These are phyloP conservation scores for Amanita pseudoporphyria DNA, from an alignment of 768 basidiomycete species.

Conservation along the genomic window DNA sequence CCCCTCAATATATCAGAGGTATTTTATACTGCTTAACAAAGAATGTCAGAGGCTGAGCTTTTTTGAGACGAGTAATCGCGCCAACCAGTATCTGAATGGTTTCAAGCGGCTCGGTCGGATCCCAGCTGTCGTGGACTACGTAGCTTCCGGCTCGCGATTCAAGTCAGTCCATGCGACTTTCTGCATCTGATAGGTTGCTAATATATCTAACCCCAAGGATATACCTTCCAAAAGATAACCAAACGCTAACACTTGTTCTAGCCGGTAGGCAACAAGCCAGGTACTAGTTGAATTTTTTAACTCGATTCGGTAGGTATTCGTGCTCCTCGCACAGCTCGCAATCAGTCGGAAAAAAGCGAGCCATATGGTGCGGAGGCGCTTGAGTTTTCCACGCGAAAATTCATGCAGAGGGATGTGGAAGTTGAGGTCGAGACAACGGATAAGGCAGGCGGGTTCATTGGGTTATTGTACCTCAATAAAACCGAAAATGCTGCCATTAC, in stretches of 20 bases:
- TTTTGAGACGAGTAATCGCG: slow-evolving; percentile 54
- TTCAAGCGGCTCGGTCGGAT: slow-evolving; percentile 87
- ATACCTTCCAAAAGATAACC: slow-evolving; percentile 83
- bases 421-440: slow-evolving; percentile 85
- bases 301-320: slow-evolving; percentile 58
- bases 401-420: slow-evolving; percentile 94
- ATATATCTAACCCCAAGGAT: slow-evolving; percentile 37
- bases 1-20: slow-evolving; percentile 93
- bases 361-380: slow-evolving; percentile 79
- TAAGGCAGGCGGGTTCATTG: slow-evolving; percentile 95
- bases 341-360: slow-evolving; percentile 74
- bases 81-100: slow-evolving; percentile 77
- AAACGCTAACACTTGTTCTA: slow-evolving; percentile 86
- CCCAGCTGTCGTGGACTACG: slow-evolving; percentile 85
- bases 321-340: slow-evolving; percentile 81
- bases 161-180: slow-evolving; percentile 42
- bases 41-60: slow-evolving; percentile 4
- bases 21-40: neutral
- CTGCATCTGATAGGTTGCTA: neutral
- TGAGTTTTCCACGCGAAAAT: slow-evolving; percentile 69
- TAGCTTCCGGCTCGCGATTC: slow-evolving; percentile 91
- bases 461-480: slow-evolving; percentile 76
- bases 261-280: slow-evolving; percentile 39
- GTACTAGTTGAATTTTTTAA: slow-evolving; percentile 1
- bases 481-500: slow-evolving; percentile 78